Evolutionary conservation across 2,329 filamentous ascomycete species (phyloP).

Genomic region (Colletotrichum lupini): DNA sequence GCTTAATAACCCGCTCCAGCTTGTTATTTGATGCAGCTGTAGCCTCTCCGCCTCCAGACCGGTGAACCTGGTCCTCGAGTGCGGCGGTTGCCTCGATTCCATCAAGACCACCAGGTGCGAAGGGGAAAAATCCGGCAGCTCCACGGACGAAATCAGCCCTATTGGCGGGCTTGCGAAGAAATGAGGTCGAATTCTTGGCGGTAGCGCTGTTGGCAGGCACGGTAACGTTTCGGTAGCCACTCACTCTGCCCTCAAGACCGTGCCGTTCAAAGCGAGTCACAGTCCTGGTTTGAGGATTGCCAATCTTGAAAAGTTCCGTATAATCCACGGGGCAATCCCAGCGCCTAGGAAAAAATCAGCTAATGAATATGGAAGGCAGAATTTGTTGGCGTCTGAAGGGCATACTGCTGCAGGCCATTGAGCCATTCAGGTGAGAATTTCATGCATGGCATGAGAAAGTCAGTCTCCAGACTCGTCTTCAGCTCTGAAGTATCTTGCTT

Average conservation of each 20-base stretch:
- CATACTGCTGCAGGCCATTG: conserved; percentile 83
- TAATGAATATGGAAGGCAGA: background rate
- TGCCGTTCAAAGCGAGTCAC: conserved; percentile 92
- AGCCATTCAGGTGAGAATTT: conserved; percentile 88
- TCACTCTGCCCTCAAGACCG: conserved; percentile 91
- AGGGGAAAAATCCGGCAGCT: conserved; percentile 92
- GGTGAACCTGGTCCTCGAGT: conserved; percentile 78
- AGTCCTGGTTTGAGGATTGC: conserved; percentile 93
- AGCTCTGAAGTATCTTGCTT: conserved; percentile 70
- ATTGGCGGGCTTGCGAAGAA: conserved; percentile 85
- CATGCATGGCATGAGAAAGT: conserved; percentile 82
- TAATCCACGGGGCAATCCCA: conserved; percentile 89
- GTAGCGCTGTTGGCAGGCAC: conserved; percentile 89
- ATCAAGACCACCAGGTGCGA: conserved; percentile 90
- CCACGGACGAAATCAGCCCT: conserved; percentile 93
- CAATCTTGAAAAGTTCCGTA: conserved; percentile 85
- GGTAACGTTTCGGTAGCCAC: conserved; percentile 93
- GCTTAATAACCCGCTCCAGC: conserved; percentile 88
- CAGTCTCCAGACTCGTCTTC: conserved; percentile 77
- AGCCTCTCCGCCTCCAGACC: conserved; percentile 49
- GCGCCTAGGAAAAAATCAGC: conserved; percentile 44
- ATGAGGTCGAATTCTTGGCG: conserved; percentile 93
- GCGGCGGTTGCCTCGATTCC: conserved; percentile 87
- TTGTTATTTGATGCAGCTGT: conserved; percentile 61
- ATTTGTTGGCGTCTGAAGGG: background rate